phyloP scores from a whole-genome alignment of 495 filamentous ascomycete species.

The Penicillium crystallinum region DNA sequence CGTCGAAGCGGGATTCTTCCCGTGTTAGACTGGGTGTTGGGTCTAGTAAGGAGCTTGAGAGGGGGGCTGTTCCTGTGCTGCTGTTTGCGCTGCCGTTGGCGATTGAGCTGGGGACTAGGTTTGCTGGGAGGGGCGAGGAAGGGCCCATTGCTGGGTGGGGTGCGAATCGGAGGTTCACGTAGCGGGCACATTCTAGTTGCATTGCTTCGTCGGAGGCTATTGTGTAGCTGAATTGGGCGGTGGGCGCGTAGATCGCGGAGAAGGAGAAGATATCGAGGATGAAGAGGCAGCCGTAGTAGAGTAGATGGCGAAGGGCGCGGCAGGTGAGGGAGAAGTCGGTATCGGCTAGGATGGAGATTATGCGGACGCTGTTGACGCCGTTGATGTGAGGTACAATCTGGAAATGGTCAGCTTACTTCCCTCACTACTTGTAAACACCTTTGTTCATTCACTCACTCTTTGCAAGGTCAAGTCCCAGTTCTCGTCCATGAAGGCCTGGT shows the following conservation, averaged over 20 bases:
- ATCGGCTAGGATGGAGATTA: slow-evolving; percentile 77
- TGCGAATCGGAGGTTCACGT: slow-evolving; percentile 56
- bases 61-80: slow-evolving; percentile 4
- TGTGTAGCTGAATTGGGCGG: slow-evolving; percentile 67
- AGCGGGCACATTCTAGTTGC: slow-evolving; percentile 80
- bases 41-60: slow-evolving; percentile 20
- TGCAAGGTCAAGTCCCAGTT: slow-evolving; percentile 92
- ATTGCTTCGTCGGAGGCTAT: slow-evolving; percentile 62
- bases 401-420: not conserved
- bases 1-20: slow-evolving; percentile 25
- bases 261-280: slow-evolving; percentile 94
- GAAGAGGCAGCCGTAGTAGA: slow-evolving; percentile 84
- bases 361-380: slow-evolving; percentile 79
- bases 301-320: slow-evolving; percentile 77
- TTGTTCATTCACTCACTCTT: slow-evolving; percentile 36
- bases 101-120: slow-evolving; percentile 7
- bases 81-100: slow-evolving; percentile 3
- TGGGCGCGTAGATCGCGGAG: slow-evolving; percentile 80
- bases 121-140: slow-evolving; percentile 13
- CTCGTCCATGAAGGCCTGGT: slow-evolving; percentile 67
- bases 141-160: slow-evolving; percentile 27
- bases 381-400: slow-evolving; percentile 77
- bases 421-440: too few relatives aligned
- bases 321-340: slow-evolving; percentile 78
- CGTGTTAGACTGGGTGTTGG: slow-evolving; percentile 15